Base-by-base conservation (phyloP, 139 green algal genomes). In the Chlamydomonas eustigma region DNA sequence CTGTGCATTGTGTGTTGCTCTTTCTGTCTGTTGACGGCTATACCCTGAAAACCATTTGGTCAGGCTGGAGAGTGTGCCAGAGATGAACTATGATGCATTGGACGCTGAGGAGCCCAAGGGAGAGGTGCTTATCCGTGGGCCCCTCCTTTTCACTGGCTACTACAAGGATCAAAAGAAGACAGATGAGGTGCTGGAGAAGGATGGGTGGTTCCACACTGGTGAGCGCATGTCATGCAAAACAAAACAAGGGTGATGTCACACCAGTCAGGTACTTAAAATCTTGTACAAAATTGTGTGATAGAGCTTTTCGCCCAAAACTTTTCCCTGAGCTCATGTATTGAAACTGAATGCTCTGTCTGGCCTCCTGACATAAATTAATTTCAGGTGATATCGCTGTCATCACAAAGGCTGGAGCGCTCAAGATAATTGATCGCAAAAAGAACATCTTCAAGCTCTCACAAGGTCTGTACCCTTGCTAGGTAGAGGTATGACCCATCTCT, bases 391-490 rank as follows among this genome's bases (percentile, higher is more conserved):
- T 99, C 30, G 95, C 86, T 1, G 84, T 92, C 73, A 83, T 98
- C 51, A 89, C 83, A 8, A 72, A 84, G 1, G 51, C 82, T 2
- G 94, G 94, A 18, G 85, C 83, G 0, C 85, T 98, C 64, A 91
- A 91, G 75, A 97, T 98, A 76, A 89, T 98, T 37, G 95, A 98
- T 85, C 39, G 81, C 77, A 97, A 97, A 85, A 98, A 98, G 88
- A 98, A 98, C 91, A 99, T 99, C 86, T 98, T 99, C 91, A 99
- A 99, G 91, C 91, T 98, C 28, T 84, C 83, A 8, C 93, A 98
- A 83, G 91, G 52, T 68, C n/a, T 33, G 52, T 33, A 58, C 12
- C n/a, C n/a, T n/a, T n/a, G n/a, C n/a, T n/a, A n/a, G n/a, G n/a
- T n/a, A n/a, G n/a, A n/a, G n/a, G n/a, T n/a, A n/a, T n/a, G n/a